Percentiles rank a stretch among this genome's conserved stretches.
phyloP scores from a whole-genome alignment of 2,329 filamentous ascomycete genomes.

The Ramularia endophylla region DNA sequence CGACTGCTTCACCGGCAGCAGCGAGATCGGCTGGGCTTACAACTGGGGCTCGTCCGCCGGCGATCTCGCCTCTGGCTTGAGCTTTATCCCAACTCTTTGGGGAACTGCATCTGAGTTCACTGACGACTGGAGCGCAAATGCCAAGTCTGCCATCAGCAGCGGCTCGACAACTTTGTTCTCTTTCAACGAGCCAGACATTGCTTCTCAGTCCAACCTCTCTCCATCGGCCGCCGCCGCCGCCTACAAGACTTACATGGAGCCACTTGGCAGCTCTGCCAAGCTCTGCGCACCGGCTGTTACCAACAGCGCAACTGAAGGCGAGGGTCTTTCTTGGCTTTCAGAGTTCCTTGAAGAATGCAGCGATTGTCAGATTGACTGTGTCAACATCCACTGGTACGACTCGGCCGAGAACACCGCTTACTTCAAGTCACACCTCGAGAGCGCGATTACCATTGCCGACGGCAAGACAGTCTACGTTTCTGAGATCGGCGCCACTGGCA shows the following conservation, averaged over 20 bases:
- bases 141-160: conserved; percentile 45
- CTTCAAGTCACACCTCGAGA: conserved; percentile 51
- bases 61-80: conserved; percentile 39
- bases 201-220: conserved; percentile 53
- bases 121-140: conserved; percentile 47
- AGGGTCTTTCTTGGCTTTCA: conserved; percentile 53
- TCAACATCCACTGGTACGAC: conserved; percentile 61
- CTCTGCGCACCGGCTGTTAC: conserved; percentile 58
- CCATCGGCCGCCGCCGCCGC: conserved; percentile 47
- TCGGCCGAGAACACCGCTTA: conserved; percentile 39
- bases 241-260: conserved; percentile 52
- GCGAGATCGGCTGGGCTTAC: conserved; percentile 56
- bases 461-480: conserved; percentile 53
- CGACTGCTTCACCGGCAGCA: conserved; percentile 43
- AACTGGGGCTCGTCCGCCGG: conserved; percentile 58
- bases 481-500: conserved; percentile 54
- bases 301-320: conserved; percentile 49
- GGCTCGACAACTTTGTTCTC: conserved; percentile 55
- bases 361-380: conserved; percentile 48
- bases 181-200: conserved; percentile 68
- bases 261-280: conserved; percentile 47
- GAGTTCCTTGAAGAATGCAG: conserved; percentile 49
- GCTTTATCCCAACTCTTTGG: conserved; percentile 61
- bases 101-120: conserved; percentile 42
- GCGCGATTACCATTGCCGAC: conserved; percentile 34